Conservation (phyloP, 139 green algal genomes). For the Chlorella vulgaris region DNA sequence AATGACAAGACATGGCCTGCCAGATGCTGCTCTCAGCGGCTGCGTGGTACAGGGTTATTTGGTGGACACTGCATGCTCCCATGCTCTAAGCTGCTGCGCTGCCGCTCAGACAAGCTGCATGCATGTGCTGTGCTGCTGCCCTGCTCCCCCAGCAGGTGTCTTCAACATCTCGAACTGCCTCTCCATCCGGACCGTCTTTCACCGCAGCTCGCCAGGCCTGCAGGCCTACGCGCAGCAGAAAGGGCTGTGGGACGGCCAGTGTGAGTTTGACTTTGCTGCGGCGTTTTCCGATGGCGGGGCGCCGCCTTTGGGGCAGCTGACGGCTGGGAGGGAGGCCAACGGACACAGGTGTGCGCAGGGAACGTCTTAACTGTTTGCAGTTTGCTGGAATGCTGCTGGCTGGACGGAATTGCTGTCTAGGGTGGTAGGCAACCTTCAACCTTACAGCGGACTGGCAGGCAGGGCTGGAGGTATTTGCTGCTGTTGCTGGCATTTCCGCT, state of each 20-base stretch:
- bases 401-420: too few species aligned
- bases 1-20: too few species aligned
- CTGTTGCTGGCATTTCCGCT: neutral
- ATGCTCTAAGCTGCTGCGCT: too few species aligned
- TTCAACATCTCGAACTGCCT: constrained; percentile 44
- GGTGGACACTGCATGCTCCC: neutral
- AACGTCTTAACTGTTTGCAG: too few species aligned
- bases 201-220: constrained; percentile 24
- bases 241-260: constrained; percentile 25
- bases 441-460: neutral
- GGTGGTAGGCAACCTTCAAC: too few species aligned
- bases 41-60: too few species aligned
- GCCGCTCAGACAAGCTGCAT: too few species aligned
- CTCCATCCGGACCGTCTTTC: constrained; percentile 34
- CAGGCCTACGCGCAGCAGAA: constrained; percentile 12
- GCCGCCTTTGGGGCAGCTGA: constrained; percentile 25
- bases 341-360: constrained; percentile 20
- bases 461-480: neutral
- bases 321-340: constrained; percentile 18
- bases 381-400: too few species aligned
- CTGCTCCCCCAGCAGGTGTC: neutral
- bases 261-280: constrained; percentile 28
- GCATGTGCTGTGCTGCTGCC: too few species aligned
- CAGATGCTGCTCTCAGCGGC: too few species aligned
- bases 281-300: constrained; percentile 26